Percentiles rank a stretch among this genome's conserved stretches.
Evolutionary conservation across 2,329 filamentous ascomycete genomes (phyloP).

Genomic region (Aspergillus udagawae): DNA sequence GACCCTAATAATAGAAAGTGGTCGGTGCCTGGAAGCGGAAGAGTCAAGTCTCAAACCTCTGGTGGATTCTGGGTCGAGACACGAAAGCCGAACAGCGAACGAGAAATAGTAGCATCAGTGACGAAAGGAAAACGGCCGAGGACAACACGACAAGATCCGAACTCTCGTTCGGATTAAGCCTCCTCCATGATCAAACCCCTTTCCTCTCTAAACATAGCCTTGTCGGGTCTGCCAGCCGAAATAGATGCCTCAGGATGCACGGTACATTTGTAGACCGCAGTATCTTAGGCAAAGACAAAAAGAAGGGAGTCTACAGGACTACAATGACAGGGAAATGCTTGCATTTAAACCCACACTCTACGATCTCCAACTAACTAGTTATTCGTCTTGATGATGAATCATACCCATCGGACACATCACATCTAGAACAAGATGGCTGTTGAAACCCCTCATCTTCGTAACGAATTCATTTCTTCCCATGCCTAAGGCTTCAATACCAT

Average conservation of each 20-base stretch:
- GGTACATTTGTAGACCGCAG: neutral
- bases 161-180: neutral
- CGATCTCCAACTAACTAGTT: neutral
- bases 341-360: neutral
- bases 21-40: conserved; percentile 3
- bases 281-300: neutral
- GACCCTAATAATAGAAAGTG: conserved; percentile 8
- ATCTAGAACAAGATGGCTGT: neutral
- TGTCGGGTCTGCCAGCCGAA: neutral
- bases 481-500: neutral
- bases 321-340: neutral
- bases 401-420: neutral
- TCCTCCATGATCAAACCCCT: neutral
- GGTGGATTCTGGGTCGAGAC: too few species aligned
- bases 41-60: neutral
- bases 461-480: neutral
- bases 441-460: conserved; percentile 3
- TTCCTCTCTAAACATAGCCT: neutral
- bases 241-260: neutral
- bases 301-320: neutral
- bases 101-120: neutral
- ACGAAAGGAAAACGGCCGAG: neutral
- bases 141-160: neutral
- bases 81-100: neutral
- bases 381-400: neutral